These are phyloP conservation scores for Nelumbo lutea DNA, from an alignment of 164 flowering plant genomes.

Conservation along the genomic window DNA sequence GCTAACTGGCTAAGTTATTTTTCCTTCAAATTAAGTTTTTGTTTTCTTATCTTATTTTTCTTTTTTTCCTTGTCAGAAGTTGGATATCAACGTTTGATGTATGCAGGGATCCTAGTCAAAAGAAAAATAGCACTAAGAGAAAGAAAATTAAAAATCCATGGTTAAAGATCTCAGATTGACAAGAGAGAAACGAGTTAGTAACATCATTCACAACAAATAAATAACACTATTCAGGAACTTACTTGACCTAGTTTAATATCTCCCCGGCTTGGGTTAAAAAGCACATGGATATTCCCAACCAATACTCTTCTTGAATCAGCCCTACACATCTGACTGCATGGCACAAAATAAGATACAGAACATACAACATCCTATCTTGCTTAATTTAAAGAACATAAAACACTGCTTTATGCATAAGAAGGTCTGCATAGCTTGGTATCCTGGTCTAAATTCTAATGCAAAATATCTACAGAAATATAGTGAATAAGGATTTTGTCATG, in stretches of 20 bases:
- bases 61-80: no score
- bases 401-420: not conserved
- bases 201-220: not conserved
- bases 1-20: no score
- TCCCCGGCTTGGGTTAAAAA: conserved; percentile 44
- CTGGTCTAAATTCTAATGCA: not conserved
- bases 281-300: conserved; percentile 51
- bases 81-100: no score
- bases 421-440: not conserved
- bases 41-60: no score
- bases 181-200: not conserved
- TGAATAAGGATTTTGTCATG: not conserved
- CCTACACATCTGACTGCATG: conserved; percentile 47
- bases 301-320: conserved; percentile 33
- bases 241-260: conserved; percentile 61
- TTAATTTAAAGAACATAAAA: not conserved
- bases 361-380: not conserved
- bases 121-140: not conserved
- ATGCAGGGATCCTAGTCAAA: not conserved
- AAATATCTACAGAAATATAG: no score
- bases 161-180: not conserved
- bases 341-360: conserved; percentile 22
- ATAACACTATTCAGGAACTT: conserved; percentile 15
- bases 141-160: not conserved
- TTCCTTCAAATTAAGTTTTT: no score